These are phyloP conservation scores for Fraxinus velutina DNA, from an alignment of 305 asterid genomes.

Conservation along the genomic window DNA sequence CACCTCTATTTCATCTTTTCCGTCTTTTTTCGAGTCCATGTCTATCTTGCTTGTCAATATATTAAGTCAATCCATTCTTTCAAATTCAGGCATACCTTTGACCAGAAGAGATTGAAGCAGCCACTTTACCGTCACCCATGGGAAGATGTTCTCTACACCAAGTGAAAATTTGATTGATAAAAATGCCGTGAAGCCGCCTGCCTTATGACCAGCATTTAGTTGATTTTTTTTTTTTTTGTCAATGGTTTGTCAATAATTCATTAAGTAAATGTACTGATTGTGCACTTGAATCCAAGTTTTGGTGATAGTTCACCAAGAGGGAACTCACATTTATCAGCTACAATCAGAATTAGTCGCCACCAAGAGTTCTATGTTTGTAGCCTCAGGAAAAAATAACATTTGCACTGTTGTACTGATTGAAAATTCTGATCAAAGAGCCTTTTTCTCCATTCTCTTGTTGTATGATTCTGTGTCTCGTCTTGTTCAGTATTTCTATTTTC, in stretches of 20 bases:
- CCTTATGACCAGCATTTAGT: neutral
- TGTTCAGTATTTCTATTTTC: neutral
- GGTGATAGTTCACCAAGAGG: neutral
- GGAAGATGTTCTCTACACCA: conserved; percentile 99
- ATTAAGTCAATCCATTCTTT: conserved; percentile 9
- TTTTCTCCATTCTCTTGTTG: neutral
- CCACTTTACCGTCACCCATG: conserved; percentile 98
- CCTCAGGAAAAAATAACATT: neutral
- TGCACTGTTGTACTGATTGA: neutral
- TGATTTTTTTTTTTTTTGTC: neutral
- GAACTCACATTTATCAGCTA: neutral
- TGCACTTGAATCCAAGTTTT: neutral
- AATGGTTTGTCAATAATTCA: neutral
- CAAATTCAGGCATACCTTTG: conserved; percentile 82
- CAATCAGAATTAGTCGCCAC: neutral
- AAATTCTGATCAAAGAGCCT: neutral
- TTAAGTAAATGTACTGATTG: neutral
- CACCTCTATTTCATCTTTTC: neutral
- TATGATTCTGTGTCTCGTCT: neutral
- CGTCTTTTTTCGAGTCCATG: neutral
- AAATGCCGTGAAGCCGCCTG: conserved; percentile 3
- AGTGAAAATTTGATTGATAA: conserved; percentile 40
- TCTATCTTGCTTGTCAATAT: conserved; percentile 12
- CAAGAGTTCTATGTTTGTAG: neutral
- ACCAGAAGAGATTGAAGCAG: conserved; percentile 96